Evolutionary conservation across 2,329 filamentous ascomycete species (phyloP).

Genomic region (Alternaria sp.): DNA sequence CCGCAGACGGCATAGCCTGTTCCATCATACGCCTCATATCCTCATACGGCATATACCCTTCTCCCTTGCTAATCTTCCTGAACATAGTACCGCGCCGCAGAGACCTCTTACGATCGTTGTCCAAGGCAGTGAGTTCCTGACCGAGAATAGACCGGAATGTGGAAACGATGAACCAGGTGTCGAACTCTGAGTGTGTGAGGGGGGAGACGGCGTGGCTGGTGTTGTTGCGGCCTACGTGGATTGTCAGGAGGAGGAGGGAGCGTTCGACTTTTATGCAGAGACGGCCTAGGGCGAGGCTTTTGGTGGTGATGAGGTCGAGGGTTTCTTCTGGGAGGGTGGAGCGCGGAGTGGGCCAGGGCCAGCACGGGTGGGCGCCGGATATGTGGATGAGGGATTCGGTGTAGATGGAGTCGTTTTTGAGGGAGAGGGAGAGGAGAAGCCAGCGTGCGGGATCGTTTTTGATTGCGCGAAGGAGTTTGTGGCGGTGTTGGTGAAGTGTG

Average conservation of each 20-base stretch:
- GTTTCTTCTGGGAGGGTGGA: constrained; percentile 20
- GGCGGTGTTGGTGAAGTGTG: constrained; percentile 32
- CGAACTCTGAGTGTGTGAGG: constrained; percentile 15
- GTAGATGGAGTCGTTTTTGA: constrained; percentile 45
- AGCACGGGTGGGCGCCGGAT: constrained; percentile 39
- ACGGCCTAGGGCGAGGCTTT: constrained; percentile 25
- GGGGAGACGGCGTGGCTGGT: constrained; percentile 7
- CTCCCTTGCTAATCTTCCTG: constrained; percentile 41
- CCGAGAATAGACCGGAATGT: constrained; percentile 45
- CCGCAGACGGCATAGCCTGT: constrained; percentile 24
- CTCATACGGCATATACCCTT: constrained; percentile 40
- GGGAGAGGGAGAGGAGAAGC: constrained; percentile 39
- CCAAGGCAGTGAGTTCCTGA: constrained; percentile 24
- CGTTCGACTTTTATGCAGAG: constrained; percentile 30
- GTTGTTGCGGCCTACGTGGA: constrained; percentile 5
- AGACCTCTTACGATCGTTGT: background rate
- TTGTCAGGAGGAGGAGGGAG: constrained; percentile 38
- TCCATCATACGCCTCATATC: constrained; percentile 29
- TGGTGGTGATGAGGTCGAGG: constrained; percentile 24
- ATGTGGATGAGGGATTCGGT: constrained; percentile 52
- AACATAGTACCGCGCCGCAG: constrained; percentile 38
- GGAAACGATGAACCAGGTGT: constrained; percentile 43
- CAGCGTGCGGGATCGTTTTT: constrained; percentile 44
- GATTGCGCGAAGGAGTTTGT: constrained; percentile 44
- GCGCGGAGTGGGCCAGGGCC: constrained; percentile 29